Conservation (phyloP, 2,329 filamentous ascomycete species). For the Lizonia empirigonia region DNA sequence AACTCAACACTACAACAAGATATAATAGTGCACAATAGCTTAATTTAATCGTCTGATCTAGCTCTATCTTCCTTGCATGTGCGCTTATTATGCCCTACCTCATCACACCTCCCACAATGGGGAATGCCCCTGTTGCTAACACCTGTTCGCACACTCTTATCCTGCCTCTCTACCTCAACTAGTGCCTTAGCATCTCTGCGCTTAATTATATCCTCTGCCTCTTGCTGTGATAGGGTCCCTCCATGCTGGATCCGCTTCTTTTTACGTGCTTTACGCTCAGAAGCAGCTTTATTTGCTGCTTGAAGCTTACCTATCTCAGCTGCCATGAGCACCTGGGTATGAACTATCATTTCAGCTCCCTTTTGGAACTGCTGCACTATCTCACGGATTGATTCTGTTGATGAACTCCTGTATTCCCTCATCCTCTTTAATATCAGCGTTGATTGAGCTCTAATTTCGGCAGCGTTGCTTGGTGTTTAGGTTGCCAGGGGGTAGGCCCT, state of each 20-base stretch:
- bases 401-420: no score
- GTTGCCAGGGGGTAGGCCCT: no score
- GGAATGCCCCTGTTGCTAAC: no score
- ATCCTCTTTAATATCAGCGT: no score
- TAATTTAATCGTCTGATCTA: slow-evolving; percentile 8
- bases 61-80: slow-evolving; percentile 11
- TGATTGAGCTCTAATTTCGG: no score
- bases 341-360: background rate
- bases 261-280: slow-evolving; percentile 6
- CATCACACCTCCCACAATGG: no score
- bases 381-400: no score
- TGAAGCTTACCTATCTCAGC: background rate
- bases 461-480: no score
- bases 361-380: background rate
- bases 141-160: slow-evolving; percentile 1
- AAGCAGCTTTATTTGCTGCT: slow-evolving; percentile 6
- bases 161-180: slow-evolving; percentile 5
- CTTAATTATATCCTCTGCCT: slow-evolving; percentile 4
- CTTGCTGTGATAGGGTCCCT: slow-evolving; percentile 10
- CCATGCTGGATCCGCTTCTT: background rate
- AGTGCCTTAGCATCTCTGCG: slow-evolving; percentile 2
- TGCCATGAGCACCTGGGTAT: slow-evolving; percentile 3
- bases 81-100: no score
- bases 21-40: slow-evolving; percentile 3
- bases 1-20: slow-evolving; percentile 9